phyloP scores from a whole-genome alignment of 2,329 filamentous ascomycete genomes.

The Gnomoniopsis sp. region DNA sequence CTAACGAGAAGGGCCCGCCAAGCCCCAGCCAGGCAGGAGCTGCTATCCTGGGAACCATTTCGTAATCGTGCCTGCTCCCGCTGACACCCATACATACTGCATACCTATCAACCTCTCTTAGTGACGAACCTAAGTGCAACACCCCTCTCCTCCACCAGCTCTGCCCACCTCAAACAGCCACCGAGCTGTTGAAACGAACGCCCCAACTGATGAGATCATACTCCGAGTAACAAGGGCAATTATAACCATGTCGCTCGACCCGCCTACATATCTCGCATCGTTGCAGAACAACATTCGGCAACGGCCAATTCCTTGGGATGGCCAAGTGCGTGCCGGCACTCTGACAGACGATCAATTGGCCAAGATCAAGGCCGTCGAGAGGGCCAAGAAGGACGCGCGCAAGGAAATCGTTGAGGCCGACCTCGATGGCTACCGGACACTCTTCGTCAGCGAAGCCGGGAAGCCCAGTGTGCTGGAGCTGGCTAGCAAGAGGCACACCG shows the following conservation, averaged over 20 bases:
- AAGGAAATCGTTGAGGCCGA: slow-evolving; percentile 78
- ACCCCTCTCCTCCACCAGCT: background rate
- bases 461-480: slow-evolving; percentile 73
- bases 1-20: no score
- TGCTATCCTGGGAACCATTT: slow-evolving; percentile 10
- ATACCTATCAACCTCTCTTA: background rate
- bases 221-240: background rate
- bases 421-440: slow-evolving; percentile 71
- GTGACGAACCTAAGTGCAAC: background rate
- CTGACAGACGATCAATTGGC: slow-evolving; percentile 91
- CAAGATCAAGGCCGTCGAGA: slow-evolving; percentile 95
- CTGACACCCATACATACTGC: background rate
- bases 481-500: slow-evolving; percentile 71
- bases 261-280: slow-evolving; percentile 78
- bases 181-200: background rate
- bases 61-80: slow-evolving; percentile 8
- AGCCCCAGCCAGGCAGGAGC: background rate
- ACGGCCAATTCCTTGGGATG: slow-evolving; percentile 96
- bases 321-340: slow-evolving; percentile 86
- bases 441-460: slow-evolving; percentile 77
- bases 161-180: background rate
- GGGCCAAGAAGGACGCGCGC: slow-evolving; percentile 88
- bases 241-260: slow-evolving; percentile 76
- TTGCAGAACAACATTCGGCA: slow-evolving; percentile 96
- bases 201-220: background rate